Evolutionary conservation across 441 rosid species (phyloP).

Genomic region (Pelargonium australe): DNA sequence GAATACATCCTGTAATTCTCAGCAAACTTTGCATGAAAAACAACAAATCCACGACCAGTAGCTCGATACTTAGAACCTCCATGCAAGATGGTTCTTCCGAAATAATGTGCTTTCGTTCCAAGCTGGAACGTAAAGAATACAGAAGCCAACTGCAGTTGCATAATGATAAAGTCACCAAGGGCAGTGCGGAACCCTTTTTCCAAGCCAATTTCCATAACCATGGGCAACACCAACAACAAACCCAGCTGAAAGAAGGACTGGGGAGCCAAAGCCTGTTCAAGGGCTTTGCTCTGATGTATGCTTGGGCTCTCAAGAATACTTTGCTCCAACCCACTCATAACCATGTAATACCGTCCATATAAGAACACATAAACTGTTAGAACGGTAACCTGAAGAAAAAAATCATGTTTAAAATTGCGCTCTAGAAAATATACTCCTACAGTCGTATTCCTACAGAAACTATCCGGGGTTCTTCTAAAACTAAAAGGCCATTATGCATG

Average conservation of each 20-base stretch:
- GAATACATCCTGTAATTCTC: slow-evolving; percentile 87
- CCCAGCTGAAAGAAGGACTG: slow-evolving; percentile 86
- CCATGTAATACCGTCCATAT: slow-evolving; percentile 90
- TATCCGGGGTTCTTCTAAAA: no score
- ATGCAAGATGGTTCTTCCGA: slow-evolving; percentile 85
- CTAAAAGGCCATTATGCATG: no score
- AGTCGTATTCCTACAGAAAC: no score
- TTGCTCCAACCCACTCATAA: slow-evolving; percentile 81
- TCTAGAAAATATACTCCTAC: no score
- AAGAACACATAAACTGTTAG: slow-evolving; percentile 80
- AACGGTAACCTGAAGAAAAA: slow-evolving; percentile 63
- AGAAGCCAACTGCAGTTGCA: slow-evolving; percentile 95
- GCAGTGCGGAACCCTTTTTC: slow-evolving; percentile 91
- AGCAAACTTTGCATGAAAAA: slow-evolving; percentile 82
- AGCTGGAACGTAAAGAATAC: slow-evolving; percentile 96
- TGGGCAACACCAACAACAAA: slow-evolving; percentile 71
- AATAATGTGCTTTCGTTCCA: slow-evolving; percentile 90
- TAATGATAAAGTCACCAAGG: slow-evolving; percentile 74
- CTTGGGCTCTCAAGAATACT: slow-evolving; percentile 53
- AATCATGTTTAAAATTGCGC: neutral
- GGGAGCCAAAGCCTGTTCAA: slow-evolving; percentile 76
- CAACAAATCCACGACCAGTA: slow-evolving; percentile 87
- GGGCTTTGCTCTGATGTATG: slow-evolving; percentile 61
- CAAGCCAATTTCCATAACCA: slow-evolving; percentile 94
- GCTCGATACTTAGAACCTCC: slow-evolving; percentile 85